These are phyloP conservation scores for Tympanopsis confertula DNA, from an alignment of 2,329 filamentous ascomycete genomes.

Conservation along the genomic window DNA sequence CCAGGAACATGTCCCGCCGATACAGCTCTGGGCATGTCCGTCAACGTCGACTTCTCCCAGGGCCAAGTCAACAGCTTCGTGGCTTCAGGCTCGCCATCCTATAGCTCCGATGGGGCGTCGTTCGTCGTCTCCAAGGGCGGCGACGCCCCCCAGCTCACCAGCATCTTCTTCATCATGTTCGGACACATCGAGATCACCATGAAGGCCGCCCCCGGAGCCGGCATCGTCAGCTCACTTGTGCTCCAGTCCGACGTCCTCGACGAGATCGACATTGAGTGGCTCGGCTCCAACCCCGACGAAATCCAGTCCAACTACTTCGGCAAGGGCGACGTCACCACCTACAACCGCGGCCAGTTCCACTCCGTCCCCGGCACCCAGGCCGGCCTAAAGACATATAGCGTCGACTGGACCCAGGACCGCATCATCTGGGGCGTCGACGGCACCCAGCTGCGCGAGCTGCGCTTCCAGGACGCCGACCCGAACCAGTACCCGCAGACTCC, in stretches of 20 bases:
- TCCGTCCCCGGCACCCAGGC: constrained; percentile 56
- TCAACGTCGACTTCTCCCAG: constrained; percentile 72
- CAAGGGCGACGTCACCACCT: constrained; percentile 75
- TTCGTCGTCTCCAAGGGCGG: constrained; percentile 72
- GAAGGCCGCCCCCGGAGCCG: constrained; percentile 75
- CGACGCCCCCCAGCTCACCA: constrained; percentile 75
- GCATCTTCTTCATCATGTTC: constrained; percentile 99
- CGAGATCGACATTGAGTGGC: constrained; percentile 96
- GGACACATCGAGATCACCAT: constrained; percentile 77
- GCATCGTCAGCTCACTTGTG: constrained; percentile 87
- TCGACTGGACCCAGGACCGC: constrained; percentile 81
- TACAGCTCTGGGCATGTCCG: constrained; percentile 71
- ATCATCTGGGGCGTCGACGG: constrained; percentile 82
- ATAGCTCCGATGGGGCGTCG: constrained; percentile 63
- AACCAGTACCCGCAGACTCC: constrained; percentile 87
- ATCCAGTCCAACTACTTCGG: constrained; percentile 98
- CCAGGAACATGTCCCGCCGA: constrained; percentile 57
- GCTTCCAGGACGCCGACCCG: constrained; percentile 52
- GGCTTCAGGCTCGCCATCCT: constrained; percentile 56
- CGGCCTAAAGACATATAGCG: constrained; percentile 71
- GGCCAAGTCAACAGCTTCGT: constrained; percentile 71
- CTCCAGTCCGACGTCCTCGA: constrained; percentile 84
- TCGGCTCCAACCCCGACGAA: constrained; percentile 63
- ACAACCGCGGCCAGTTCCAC: constrained; percentile 79
- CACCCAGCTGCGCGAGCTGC: constrained; percentile 64